Percentiles rank a stretch among this genome's conserved stretches.
Evolutionary conservation across 352 stramenopile genomes (phyloP).

Genomic region (Peronospora belbahrii): DNA sequence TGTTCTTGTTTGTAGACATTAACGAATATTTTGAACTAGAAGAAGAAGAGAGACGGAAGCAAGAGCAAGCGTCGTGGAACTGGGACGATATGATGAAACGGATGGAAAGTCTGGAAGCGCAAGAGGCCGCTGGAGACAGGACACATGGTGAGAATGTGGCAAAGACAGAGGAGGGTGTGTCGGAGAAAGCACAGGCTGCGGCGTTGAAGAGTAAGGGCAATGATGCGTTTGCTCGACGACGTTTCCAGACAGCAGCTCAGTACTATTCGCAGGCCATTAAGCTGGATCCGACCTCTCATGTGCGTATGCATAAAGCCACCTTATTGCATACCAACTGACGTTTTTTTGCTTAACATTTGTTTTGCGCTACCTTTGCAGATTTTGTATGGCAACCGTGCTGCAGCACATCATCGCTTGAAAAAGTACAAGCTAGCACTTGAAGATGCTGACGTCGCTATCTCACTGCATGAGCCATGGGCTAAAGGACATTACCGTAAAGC

Average conservation of each 20-base stretch:
- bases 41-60: conserved; percentile 60
- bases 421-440: conserved; percentile 55
- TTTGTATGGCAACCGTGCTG: conserved; percentile 75
- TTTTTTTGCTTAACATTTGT: not conserved
- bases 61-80: conserved; percentile 57
- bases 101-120: conserved; percentile 76
- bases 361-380: conserved; percentile 31
- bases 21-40: conserved; percentile 82
- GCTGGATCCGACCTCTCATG: conserved; percentile 59
- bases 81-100: conserved; percentile 85
- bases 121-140: conserved; percentile 32
- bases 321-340: conserved; percentile 1
- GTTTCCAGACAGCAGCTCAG: conserved; percentile 72
- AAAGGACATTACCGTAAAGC: conserved; percentile 83
- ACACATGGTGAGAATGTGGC: conserved; percentile 27
- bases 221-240: conserved; percentile 55
- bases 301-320: conserved; percentile 17
- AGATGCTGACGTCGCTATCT: conserved; percentile 56
- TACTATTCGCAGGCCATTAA: conserved; percentile 88
- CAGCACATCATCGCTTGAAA: conserved; percentile 63
- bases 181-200: conserved; percentile 25
- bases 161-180: conserved; percentile 14
- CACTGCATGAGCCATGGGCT: conserved; percentile 63
- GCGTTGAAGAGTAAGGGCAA: conserved; percentile 73
- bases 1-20: conserved; percentile 33